Percentiles rank a stretch among this genome's conserved stretches.
Conservation (phyloP, 176 grass and related monocot genomes). For the Panicum miliaceum region DNA sequence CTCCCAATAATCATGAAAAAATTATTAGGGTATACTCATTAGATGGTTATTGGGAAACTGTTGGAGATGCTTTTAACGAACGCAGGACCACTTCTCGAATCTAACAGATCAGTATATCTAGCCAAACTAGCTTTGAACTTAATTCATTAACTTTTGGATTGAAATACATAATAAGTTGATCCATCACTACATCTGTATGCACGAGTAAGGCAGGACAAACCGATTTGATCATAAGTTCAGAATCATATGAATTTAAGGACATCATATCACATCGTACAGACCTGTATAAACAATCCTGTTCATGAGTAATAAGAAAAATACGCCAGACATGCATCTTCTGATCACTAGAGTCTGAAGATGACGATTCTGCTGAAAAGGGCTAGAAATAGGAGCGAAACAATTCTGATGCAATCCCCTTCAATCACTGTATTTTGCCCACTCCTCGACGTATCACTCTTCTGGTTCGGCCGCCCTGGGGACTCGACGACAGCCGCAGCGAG, state of each 20-base stretch:
- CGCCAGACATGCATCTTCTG: neutral
- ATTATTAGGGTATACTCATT: no score
- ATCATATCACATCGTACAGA: no score
- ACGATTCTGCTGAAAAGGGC: neutral
- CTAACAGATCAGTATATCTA: no score
- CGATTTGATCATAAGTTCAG: neutral
- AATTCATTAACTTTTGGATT: no score
- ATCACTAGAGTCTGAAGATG: neutral
- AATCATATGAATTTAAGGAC: no score
- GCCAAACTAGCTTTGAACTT: no score
- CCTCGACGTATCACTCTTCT: neutral
- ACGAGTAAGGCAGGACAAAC: neutral
- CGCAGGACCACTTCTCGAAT: no score
- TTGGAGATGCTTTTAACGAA: no score
- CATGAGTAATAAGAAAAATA: neutral
- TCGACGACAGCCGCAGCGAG: constrained; percentile 13
- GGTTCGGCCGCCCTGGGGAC: neutral
- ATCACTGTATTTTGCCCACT: neutral
- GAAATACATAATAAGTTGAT: no score
- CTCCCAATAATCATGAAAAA: no score
- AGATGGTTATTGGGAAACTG: no score
- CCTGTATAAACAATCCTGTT: neutral
- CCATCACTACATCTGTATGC: no score
- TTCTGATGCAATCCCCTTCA: neutral
- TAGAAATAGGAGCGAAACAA: neutral